phyloP scores from a whole-genome alignment of 1,139 yeast genomes.

The Hyphopichia burtonii region DNA sequence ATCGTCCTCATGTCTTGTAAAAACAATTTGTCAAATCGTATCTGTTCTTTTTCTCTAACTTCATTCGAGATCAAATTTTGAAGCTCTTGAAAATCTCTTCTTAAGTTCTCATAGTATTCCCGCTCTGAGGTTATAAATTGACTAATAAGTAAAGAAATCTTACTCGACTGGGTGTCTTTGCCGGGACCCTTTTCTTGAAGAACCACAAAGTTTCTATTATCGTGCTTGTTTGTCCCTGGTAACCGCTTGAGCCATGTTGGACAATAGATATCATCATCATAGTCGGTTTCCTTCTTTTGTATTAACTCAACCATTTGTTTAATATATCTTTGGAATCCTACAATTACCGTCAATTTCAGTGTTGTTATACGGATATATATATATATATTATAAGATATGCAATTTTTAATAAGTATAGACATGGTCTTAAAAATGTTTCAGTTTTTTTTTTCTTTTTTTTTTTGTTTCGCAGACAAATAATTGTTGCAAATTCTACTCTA shows the following conservation, averaged over 20 bases:
- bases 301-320: not conserved
- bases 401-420: not conserved
- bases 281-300: not conserved
- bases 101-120: not conserved
- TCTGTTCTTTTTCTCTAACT: not conserved
- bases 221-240: not conserved
- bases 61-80: not conserved
- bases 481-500: conserved; percentile 5
- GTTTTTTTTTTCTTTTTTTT: conserved; percentile 2
- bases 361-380: no score
- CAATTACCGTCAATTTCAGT: no score
- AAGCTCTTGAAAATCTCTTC: not conserved
- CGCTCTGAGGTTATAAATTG: not conserved
- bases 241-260: conserved; percentile 13
- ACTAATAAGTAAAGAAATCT: not conserved
- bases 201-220: not conserved
- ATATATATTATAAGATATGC: conserved; percentile 2
- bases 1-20: not conserved
- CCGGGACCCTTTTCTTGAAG: not conserved
- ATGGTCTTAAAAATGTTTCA: conserved; percentile 15
- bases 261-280: conserved; percentile 11
- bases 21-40: not conserved
- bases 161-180: not conserved
- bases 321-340: no score
- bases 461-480: conserved; percentile 3